Conservation (phyloP, 306 rosid species). For the Citrullus amarus region DNA sequence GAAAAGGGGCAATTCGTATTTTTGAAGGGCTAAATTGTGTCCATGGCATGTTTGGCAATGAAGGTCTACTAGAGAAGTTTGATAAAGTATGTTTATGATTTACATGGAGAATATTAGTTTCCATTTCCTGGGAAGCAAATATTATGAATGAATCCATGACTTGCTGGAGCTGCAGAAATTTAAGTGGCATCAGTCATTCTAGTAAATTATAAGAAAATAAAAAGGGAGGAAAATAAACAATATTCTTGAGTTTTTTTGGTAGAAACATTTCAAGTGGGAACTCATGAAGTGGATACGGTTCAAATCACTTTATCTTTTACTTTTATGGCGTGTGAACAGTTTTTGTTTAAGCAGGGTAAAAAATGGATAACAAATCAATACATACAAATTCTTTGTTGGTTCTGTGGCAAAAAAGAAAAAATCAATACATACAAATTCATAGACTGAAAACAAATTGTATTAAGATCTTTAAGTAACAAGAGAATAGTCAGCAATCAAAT, state of each 20-base stretch:
- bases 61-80: constrained; percentile 19
- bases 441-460: neutral
- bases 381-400: neutral
- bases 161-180: constrained; percentile 79
- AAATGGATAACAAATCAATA: neutral
- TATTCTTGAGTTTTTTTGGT: neutral
- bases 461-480: neutral
- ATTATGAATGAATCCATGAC: constrained; percentile 77
- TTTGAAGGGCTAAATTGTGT: constrained; percentile 53
- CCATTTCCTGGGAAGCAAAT: constrained; percentile 59
- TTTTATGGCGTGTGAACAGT: neutral
- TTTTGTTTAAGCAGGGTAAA: neutral
- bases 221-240: neutral
- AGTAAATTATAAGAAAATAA: neutral
- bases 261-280: neutral
- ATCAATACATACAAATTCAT: neutral
- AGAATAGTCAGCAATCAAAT: neutral
- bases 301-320: neutral
- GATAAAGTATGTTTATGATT: constrained; percentile 25
- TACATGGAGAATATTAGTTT: constrained; percentile 19
- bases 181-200: constrained; percentile 8
- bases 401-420: neutral
- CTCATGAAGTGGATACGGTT: neutral
- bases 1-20: constrained; percentile 80
- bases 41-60: constrained; percentile 35